These are phyloP conservation scores for Phytomonas serpens DNA, from an alignment of 208 protist genomes.

Conservation along the genomic window DNA sequence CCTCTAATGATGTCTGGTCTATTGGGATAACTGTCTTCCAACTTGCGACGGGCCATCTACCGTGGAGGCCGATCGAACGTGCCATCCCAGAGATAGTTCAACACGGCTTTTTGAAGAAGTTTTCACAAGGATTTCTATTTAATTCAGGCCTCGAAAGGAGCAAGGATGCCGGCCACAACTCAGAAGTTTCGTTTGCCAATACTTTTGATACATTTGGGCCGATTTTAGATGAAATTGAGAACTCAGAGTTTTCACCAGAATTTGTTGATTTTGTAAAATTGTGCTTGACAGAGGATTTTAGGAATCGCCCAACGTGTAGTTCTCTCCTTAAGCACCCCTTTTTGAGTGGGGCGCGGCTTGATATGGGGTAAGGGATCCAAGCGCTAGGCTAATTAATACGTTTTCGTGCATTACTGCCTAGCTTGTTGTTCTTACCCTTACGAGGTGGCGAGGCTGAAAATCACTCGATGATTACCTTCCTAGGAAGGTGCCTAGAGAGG, in stretches of 20 bases:
- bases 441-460: not conserved
- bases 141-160: not conserved
- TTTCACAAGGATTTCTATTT: constrained; percentile 9
- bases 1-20: constrained; percentile 78
- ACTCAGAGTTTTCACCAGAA: constrained; percentile 21
- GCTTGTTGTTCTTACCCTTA: not conserved
- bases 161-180: not conserved
- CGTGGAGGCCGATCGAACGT: constrained; percentile 56
- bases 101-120: constrained; percentile 45
- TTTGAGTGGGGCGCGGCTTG: constrained; percentile 13
- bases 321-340: constrained; percentile 56
- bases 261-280: constrained; percentile 44
- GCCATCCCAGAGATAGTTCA: constrained; percentile 56
- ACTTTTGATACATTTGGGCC: constrained; percentile 33
- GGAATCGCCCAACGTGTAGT: constrained; percentile 38
- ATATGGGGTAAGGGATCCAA: not conserved
- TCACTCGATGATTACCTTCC: not conserved
- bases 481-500: not conserved
- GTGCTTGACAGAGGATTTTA: constrained; percentile 52
- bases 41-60: constrained; percentile 51
- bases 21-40: constrained; percentile 70
- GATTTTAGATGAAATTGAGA: constrained; percentile 41
- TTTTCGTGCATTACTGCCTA: not conserved
- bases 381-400: not conserved
- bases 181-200: constrained; percentile 3